A percentile compares a stretch with the other conserved stretches of the same genome.
These are phyloP conservation scores for Oryza meridionalis DNA, from an alignment of 176 grass and related monocot species.

Conservation along the genomic window DNA sequence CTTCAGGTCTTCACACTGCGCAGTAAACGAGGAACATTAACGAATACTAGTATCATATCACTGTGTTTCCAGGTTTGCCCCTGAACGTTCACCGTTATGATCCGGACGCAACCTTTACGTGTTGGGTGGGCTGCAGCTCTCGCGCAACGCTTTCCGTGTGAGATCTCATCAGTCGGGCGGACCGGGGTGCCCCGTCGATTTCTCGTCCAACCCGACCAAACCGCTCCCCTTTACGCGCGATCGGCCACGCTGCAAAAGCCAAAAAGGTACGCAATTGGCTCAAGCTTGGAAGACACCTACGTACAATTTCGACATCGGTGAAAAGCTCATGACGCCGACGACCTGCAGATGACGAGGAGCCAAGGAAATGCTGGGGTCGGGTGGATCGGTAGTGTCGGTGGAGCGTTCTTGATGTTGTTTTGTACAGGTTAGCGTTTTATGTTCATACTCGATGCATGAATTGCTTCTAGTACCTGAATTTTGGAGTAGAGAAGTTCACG, in stretches of 20 bases:
- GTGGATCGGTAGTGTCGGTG: neutral
- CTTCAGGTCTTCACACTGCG: constrained; percentile 14
- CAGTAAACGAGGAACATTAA: constrained; percentile 20
- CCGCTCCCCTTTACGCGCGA: neutral
- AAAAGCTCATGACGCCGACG: neutral
- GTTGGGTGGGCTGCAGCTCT: neutral
- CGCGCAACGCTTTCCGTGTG: constrained; percentile 37
- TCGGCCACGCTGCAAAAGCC: neutral
- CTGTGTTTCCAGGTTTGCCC: neutral
- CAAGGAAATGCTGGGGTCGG: neutral
- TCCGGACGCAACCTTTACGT: constrained; percentile 45
- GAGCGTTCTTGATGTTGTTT: neutral
- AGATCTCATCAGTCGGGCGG: neutral
- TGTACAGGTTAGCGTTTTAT: neutral
- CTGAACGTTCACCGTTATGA: neutral
- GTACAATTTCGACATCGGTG: neutral
- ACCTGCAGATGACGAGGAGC: neutral
- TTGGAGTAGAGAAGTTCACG: no score
- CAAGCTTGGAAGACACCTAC: constrained; percentile 1
- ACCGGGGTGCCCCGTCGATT: neutral
- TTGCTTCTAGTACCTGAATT: neutral
- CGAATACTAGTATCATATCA: neutral
- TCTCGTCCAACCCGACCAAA: constrained; percentile 38
- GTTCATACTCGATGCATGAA: neutral
- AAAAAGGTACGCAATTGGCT: neutral